A percentile compares a stretch with the other conserved stretches of the same genome.
phyloP scores from a whole-genome alignment of 2,329 filamentous ascomycete species.

The Sclerotinia borealis region DNA sequence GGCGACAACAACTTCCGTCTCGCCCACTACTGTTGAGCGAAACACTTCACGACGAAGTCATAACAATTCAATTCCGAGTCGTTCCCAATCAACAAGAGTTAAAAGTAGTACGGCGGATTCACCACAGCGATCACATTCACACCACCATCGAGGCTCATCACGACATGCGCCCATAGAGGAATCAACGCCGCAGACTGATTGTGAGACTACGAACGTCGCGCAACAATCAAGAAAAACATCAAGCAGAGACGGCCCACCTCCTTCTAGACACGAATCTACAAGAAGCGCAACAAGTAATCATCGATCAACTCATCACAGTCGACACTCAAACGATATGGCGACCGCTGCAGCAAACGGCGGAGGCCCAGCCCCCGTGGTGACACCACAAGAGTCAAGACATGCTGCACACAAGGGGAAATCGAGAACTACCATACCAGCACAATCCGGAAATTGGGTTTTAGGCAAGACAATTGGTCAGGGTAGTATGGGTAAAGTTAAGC shows the following conservation, averaged over 20 bases:
- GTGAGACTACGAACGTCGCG: constrained; percentile 64
- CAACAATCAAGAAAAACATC: constrained; percentile 28
- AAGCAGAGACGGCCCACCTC: constrained; percentile 28
- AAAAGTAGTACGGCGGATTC: constrained; percentile 17
- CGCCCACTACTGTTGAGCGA: constrained; percentile 26
- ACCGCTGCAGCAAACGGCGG: constrained; percentile 48
- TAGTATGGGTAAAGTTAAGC: constrained; percentile 98
- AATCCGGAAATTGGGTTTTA: constrained; percentile 87
- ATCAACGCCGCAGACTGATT: constrained; percentile 56
- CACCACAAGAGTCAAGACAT: constrained; percentile 43
- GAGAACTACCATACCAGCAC: constrained; percentile 80
- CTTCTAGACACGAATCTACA: constrained; percentile 25
- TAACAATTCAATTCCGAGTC: constrained; percentile 25
- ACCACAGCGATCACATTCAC: constrained; percentile 26
- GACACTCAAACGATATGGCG: constrained; percentile 39
- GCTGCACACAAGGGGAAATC: constrained; percentile 47
- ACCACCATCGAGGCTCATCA: constrained; percentile 34
- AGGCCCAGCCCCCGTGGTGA: constrained; percentile 45
- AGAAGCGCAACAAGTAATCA: constrained; percentile 36
- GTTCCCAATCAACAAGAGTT: constrained; percentile 29
- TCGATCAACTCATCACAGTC: constrained; percentile 32
- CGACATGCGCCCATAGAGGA: constrained; percentile 39
- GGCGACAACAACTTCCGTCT: constrained; percentile 24
- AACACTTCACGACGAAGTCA: constrained; percentile 20
- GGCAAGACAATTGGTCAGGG: constrained; percentile 96